Conservation (phyloP, 805 yeast species). For the Sungouiozyma ichnusensis region DNA sequence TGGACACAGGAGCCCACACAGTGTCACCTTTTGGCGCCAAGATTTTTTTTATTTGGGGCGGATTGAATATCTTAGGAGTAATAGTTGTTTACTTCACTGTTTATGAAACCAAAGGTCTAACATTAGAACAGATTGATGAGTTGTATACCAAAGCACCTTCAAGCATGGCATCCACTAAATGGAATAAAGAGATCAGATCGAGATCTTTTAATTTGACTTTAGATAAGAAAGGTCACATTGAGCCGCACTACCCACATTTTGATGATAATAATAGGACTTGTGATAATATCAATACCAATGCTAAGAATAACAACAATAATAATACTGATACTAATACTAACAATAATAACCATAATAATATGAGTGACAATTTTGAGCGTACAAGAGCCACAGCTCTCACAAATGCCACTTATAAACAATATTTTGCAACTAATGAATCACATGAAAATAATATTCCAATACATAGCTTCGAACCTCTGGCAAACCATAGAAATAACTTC, state of each 20-base stretch:
- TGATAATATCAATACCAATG: not conserved
- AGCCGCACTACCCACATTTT: not conserved
- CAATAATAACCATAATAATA: not conserved
- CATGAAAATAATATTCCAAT: not conserved
- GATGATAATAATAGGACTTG: not conserved
- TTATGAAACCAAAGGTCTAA: slow-evolving; percentile 71
- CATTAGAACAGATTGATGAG: slow-evolving; percentile 73
- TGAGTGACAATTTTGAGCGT: too few species aligned
- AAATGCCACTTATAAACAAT: too few species aligned
- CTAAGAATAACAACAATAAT: too few species aligned
- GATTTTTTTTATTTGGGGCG: slow-evolving; percentile 76
- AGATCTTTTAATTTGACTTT: not conserved
- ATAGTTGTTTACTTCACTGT: slow-evolving; percentile 55
- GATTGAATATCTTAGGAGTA: slow-evolving; percentile 48
- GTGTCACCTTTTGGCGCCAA: slow-evolving; percentile 61
- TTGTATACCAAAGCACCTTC: slow-evolving; percentile 50
- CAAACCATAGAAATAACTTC: not conserved
- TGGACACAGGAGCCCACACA: slow-evolving; percentile 50
- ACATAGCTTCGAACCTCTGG: not conserved
- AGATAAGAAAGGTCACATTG: not conserved
- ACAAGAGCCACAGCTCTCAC: too few species aligned
- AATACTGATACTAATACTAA: not conserved
- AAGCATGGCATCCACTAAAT: slow-evolving; percentile 41
- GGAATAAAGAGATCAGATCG: slow-evolving; percentile 25
- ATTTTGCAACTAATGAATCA: too few species aligned